Base-by-base conservation (phyloP, 2,329 filamentous ascomycete species). In the Chalaropsis ovoidea region DNA sequence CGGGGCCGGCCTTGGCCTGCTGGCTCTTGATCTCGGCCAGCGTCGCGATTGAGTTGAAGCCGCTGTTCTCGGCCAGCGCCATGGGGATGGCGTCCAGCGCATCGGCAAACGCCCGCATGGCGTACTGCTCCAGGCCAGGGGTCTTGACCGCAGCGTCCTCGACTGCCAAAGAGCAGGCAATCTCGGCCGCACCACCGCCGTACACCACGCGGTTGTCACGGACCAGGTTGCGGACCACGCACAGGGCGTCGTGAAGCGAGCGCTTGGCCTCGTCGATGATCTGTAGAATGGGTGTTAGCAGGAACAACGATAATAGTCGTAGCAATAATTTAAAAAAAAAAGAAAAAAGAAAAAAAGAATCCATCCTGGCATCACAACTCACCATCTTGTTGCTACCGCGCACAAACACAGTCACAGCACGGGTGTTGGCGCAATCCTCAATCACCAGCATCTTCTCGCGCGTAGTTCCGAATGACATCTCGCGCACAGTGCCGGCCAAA, bases 381-480 rank as follows among this genome's bases (percentile, higher is more conserved):
- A 93, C 90, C 94, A 99, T 99, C 82, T 97, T 99, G 84, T 99
- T 99, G 81, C 91, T 95, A 73, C 94, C 94, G 73, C 94, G 84
- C 68, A 99, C 89, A 76, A 99, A 99, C 65, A 95, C 86, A 2
- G 94, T 99, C 68, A 99, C 95, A 56, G 94, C 94, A 72, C 94
- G 83, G 67, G 90, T 96, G 80, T 99, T 99, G 73, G 95, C 94
- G 74, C 94, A 99, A 78, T 99, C 94, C 79, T 99, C 95, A 72
- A 99, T 99, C 66, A 99, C 90, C 71, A 99, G 81, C 94, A 99
- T 99, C 85, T 99, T 97, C 78, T 99, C 94, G 73, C 94, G 85
- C 54, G 94, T 99, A 1, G 94, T 99, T 72, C 94, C 94, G 73
- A 99, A 99, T 35, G 85, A 88, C 88, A 99, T 91, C 77, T 99